Evolutionary conservation across 129 eudicot genomes (phyloP).

Genomic region (Calendula officinalis): DNA sequence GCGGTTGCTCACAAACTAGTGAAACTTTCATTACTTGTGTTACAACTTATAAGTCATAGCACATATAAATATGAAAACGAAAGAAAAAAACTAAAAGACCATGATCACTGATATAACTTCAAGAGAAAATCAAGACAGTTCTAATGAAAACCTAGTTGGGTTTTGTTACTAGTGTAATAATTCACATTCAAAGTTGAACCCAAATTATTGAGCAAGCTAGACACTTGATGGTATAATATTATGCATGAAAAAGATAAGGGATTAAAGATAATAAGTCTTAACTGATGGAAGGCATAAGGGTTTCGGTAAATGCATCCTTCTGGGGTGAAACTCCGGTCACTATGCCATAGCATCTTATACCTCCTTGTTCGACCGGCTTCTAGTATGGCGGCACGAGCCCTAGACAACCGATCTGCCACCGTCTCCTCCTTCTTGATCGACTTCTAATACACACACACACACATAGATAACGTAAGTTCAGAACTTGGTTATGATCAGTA

Average conservation of each 20-base stretch:
- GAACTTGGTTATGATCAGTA: background rate
- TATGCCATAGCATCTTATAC: conserved; percentile 19
- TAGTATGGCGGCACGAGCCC: conserved; percentile 63
- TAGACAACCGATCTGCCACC: conserved; percentile 51
- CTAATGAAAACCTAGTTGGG: too few relatives aligned
- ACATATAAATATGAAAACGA: too few relatives aligned
- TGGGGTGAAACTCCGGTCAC: conserved; percentile 40
- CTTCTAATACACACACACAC: conserved; percentile 6
- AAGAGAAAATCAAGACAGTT: too few relatives aligned
- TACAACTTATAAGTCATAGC: too few relatives aligned
- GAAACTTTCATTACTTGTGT: too few relatives aligned
- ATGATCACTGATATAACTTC: too few relatives aligned
- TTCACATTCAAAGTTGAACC: background rate
- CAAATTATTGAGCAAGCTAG: conserved; percentile 1
- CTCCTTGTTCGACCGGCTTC: conserved; percentile 40
- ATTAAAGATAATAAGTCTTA: conserved; percentile 18
- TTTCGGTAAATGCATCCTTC: conserved; percentile 61
- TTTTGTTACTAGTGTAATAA: background rate
- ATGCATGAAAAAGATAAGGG: background rate
- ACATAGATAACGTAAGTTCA: background rate
- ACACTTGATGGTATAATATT: background rate
- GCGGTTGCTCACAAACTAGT: too few relatives aligned
- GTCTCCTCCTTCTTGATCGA: conserved; percentile 18
- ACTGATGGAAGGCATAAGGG: conserved; percentile 68
- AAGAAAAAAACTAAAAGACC: too few relatives aligned